Conservation (phyloP, 495 filamentous ascomycete species). For the Penicillium nucicola region DNA sequence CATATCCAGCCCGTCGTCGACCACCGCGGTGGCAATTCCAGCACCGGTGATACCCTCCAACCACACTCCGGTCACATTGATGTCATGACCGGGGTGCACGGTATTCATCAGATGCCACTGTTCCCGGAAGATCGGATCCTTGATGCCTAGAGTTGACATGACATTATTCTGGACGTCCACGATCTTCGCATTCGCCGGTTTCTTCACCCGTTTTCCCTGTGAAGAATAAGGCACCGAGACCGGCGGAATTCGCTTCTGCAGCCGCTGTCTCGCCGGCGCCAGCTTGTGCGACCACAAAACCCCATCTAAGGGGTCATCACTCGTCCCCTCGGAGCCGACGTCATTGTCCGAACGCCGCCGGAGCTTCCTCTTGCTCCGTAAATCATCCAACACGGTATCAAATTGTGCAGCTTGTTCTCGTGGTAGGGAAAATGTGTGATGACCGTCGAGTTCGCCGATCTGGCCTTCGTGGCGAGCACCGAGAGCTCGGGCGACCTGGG, state of each 20-base stretch:
- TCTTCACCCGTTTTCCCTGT: slow-evolving; percentile 3
- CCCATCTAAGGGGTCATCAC: slow-evolving; percentile 62
- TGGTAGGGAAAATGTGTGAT: slow-evolving; percentile 78
- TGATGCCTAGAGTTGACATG: slow-evolving; percentile 63
- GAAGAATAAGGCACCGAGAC: slow-evolving; percentile 19
- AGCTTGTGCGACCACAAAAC: slow-evolving; percentile 84
- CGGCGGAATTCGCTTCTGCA: slow-evolving; percentile 72
- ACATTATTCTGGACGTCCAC: slow-evolving; percentile 58
- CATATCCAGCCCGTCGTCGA: slow-evolving; percentile 97
- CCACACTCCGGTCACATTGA: slow-evolving; percentile 94
- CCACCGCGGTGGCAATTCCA: slow-evolving; percentile 85
- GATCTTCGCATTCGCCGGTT: slow-evolving; percentile 42
- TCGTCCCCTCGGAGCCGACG: slow-evolving; percentile 33
- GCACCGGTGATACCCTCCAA: slow-evolving; percentile 86
- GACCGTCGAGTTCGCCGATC: slow-evolving; percentile 74
- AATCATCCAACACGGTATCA: slow-evolving; percentile 58
- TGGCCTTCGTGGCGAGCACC: slow-evolving; percentile 80
- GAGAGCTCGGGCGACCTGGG: slow-evolving; percentile 67
- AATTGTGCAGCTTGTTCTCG: slow-evolving; percentile 49
- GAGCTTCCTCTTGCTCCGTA: slow-evolving; percentile 50
- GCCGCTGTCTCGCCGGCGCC: slow-evolving; percentile 56
- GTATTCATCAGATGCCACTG: slow-evolving; percentile 97
- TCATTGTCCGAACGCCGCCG: slow-evolving; percentile 50
- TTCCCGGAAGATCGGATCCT: slow-evolving; percentile 84
- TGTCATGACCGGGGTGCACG: slow-evolving; percentile 76